Evolutionary conservation across 2,329 filamentous ascomycete species (phyloP), one percentile per base, ranked within the genome.

Genomic region (Penicillium fuscoglaucum): DNA sequence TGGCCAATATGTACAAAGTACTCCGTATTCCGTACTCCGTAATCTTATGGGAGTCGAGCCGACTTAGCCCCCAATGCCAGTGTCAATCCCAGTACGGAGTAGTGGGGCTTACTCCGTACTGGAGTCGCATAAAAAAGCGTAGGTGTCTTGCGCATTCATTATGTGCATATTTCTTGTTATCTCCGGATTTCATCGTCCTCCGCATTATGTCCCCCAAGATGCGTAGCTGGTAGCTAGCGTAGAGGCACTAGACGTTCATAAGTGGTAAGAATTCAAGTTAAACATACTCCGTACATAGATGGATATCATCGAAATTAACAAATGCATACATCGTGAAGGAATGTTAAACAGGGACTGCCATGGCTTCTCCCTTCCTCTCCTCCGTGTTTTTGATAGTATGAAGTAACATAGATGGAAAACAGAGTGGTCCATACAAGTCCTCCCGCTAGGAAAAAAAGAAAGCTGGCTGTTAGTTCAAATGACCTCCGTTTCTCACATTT

Each of bases 261-360:
- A 31, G n/a, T 19, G 19, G 12, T 19, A 10, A 15, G 26, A 19
- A 46, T 2, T 21, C 26, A 21, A 31, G n/a, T 19, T 15, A 6
- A 31, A 46, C 5, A 15, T 45, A n/a, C 17, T 15, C 10, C 31
- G 6, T 37, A 37, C n/a, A 12, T 1, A 29, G 31, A 46, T 19
- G 26, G 44, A 29, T 8, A 15, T 19, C 17, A 15, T 15, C n/a
- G 2, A 31, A 7, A 26, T 31, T 13, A 46, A 31, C 44, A 31
- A 9, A 46, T 46, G n/a, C 28, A 31, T 31, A 17, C 12, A 46
- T 46, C 6, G 6, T 17, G 13, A 15, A 26, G 85, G 71, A 44
- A 44, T 44, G 7, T 17, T 17, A 44, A 44, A 43, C 15, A 26
- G 21, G 41, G 15, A 44, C 15, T 44, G 17, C 41, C 41, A 44